Evolutionary conservation across 257 asterid species (phyloP).

Genomic region (Galeopsis tetrahit): DNA sequence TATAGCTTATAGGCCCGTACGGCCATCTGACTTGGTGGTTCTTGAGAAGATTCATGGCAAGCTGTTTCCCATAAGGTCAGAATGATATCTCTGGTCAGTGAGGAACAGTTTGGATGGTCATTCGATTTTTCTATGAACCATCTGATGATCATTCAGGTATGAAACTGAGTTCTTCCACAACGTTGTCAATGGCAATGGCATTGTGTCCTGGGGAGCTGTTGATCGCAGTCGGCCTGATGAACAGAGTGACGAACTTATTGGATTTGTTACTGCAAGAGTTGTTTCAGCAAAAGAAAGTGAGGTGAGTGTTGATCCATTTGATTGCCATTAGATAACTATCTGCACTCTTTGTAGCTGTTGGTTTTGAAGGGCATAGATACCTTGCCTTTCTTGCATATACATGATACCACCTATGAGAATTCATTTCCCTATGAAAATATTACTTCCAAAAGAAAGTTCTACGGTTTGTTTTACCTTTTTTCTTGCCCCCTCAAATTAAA

Average conservation of each 20-base stretch:
- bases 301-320: conserved; percentile 53
- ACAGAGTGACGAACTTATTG: conserved; percentile 83
- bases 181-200: conserved; percentile 83
- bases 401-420: background rate
- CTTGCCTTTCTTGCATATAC: background rate
- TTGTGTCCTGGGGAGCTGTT: conserved; percentile 99
- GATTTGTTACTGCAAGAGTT: conserved; percentile 87
- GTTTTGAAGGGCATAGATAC: conserved; percentile 8
- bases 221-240: conserved; percentile 72
- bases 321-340: conserved; percentile 28
- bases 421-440: conserved; percentile 14
- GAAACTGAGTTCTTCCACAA: conserved; percentile 91
- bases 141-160: conserved; percentile 55
- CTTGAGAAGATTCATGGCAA: conserved; percentile 82
- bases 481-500: conserved; percentile 5
- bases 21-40: conserved; percentile 69
- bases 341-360: conserved; percentile 18
- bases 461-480: background rate
- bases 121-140: conserved; percentile 32
- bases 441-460: conserved; percentile 6
- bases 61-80: conserved; percentile 92
- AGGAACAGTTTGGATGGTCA: conserved; percentile 13
- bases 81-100: conserved; percentile 26
- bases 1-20: conserved; percentile 75
- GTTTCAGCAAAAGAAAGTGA: conserved; percentile 85